Conservation (phyloP, 2,329 filamentous ascomycete genomes). For the Escovopsis sp. region DNA sequence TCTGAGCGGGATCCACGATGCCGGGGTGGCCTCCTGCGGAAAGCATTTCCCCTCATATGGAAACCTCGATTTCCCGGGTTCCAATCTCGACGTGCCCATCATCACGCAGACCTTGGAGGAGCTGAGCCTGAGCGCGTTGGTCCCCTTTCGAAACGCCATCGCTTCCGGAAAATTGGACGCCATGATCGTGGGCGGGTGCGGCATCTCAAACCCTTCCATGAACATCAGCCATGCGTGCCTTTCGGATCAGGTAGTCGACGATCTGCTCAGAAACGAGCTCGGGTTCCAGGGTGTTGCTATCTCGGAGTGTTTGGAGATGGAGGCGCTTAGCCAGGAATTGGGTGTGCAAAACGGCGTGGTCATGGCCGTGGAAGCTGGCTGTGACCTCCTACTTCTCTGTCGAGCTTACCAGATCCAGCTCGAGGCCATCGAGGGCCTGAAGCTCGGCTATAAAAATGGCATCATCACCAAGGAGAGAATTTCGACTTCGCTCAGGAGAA, state of each 20-base stretch:
- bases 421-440: constrained; percentile 81
- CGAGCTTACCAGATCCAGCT: constrained; percentile 78
- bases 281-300: constrained; percentile 86
- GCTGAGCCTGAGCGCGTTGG: constrained; percentile 75
- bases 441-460: constrained; percentile 76
- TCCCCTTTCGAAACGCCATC: constrained; percentile 86
- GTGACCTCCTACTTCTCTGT: constrained; percentile 80
- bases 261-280: constrained; percentile 73
- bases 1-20: constrained; percentile 86
- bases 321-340: constrained; percentile 85
- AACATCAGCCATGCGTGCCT: constrained; percentile 93
- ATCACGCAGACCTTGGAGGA: constrained; percentile 92
- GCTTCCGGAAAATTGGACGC: constrained; percentile 67
- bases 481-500: constrained; percentile 62
- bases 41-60: constrained; percentile 97
- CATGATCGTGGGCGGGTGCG: constrained; percentile 92
- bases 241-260: constrained; percentile 84
- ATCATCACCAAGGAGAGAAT: constrained; percentile 74
- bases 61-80: constrained; percentile 84
- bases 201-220: constrained; percentile 80
- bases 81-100: constrained; percentile 80
- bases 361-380: constrained; percentile 94
- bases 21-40: constrained; percentile 74
- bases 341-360: constrained; percentile 94
- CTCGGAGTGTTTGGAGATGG: constrained; percentile 94